These are phyloP conservation scores for Talaromyces ruber DNA, from an alignment of 495 filamentous ascomycete species.

Conservation along the genomic window DNA sequence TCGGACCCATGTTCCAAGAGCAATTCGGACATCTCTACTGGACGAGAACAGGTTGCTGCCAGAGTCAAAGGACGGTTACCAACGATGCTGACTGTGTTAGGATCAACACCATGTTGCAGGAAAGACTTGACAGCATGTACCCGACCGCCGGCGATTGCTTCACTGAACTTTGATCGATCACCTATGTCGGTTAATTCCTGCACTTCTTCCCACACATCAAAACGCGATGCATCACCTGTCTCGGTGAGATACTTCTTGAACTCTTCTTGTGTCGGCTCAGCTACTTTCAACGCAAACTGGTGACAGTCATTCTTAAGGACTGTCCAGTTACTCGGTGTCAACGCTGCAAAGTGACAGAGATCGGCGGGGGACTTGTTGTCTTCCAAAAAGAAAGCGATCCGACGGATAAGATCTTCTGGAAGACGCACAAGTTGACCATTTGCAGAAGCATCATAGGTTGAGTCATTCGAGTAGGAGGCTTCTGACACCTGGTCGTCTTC, in stretches of 20 bases:
- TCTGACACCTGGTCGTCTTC: background rate
- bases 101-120: background rate
- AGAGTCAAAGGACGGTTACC: background rate
- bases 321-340: background rate
- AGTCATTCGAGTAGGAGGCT: background rate
- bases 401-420: background rate
- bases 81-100: background rate
- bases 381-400: background rate
- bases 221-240: background rate
- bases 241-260: background rate
- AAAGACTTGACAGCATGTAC: background rate
- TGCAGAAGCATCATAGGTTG: background rate
- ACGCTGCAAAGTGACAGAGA: slow-evolving; percentile 1
- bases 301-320: background rate
- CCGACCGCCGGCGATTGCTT: background rate
- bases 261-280: background rate
- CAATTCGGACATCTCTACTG: background rate
- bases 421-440: background rate
- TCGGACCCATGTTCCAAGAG: background rate
- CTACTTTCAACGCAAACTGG: background rate
- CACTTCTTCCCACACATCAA: background rate
- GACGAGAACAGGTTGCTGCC: background rate
- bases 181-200: background rate
- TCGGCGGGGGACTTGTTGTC: background rate
- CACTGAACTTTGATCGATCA: background rate